phyloP scores from a whole-genome alignment of 176 grass and related monocot species.

The Triticum monococcum region DNA sequence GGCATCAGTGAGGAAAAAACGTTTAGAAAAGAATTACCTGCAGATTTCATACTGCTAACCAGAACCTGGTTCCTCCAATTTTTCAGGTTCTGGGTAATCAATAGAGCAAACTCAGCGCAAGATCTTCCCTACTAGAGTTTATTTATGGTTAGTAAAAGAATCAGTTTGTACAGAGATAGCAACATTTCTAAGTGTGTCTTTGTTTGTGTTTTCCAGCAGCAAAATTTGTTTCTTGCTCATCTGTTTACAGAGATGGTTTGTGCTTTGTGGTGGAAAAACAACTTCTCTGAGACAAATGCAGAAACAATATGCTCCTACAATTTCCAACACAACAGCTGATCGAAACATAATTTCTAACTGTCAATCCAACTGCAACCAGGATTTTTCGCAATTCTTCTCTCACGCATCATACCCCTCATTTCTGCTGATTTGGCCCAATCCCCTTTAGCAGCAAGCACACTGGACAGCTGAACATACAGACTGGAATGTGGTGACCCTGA shows the following conservation, averaged over 20 bases:
- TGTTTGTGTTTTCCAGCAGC: not conserved
- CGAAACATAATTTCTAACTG: slow-evolving; percentile 10
- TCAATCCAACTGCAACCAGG: slow-evolving; percentile 75
- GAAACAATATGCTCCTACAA: not conserved
- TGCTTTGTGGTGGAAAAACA: not conserved
- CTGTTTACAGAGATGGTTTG: not conserved
- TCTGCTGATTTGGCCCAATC: slow-evolving; percentile 57
- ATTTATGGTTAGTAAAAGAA: not conserved
- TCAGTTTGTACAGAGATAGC: not conserved
- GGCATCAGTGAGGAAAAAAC: not conserved
- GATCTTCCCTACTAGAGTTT: not conserved
- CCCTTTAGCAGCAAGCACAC: slow-evolving; percentile 55
- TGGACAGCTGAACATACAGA: slow-evolving; percentile 67
- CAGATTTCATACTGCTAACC: slow-evolving; percentile 8
- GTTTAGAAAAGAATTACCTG: slow-evolving; percentile 1
- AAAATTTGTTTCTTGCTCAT: not conserved
- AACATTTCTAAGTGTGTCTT: not conserved
- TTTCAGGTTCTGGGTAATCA: not conserved
- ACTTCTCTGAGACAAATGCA: not conserved
- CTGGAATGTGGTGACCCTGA: slow-evolving; percentile 40
- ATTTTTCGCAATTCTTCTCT: slow-evolving; percentile 53
- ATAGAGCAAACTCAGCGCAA: not conserved
- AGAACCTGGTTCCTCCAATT: not conserved
- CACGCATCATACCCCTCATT: slow-evolving; percentile 60
- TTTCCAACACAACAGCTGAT: not conserved